Evolutionary conservation across 208 protist species (phyloP), one percentile per base, ranked within the genome.

Genomic region (Trypanosoma congolense): DNA sequence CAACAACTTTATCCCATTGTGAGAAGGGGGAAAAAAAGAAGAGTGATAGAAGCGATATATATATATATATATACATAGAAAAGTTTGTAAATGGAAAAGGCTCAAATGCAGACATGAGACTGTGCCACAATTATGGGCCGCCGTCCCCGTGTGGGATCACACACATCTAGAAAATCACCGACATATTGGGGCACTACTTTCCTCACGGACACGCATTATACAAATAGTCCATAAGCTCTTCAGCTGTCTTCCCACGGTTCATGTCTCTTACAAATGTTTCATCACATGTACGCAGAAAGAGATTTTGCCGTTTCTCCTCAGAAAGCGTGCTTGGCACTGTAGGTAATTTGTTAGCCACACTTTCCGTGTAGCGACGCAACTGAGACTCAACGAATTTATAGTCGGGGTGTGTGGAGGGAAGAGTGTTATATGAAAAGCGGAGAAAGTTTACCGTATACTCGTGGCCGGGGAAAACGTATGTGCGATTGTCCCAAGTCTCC

Each of bases 381-480:
- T 93, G 78, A 18, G 52, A 33, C 35, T 58, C 6, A 26, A 92
- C 67, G 59, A 89, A 92, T 14, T 12, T 3, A 25, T 61, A 65
- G 21, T 83, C 58, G 19, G 43, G 50, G 48, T 44, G 56, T 29
- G 47, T 26, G 44, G 59, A 0, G 46, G 62, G 51, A 59, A 77
- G 19, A 28, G 40, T 56, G 10, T 49, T 47, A 48, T 52, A 59
- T 3, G 86, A 21, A 61, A 95, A 96, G 24, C 56, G 45, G 56
- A 93, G 71, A 45, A 93, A 90, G 30, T 75, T 75, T 19, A 78
- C 64, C 40, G 90, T 93, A 73, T 96, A 96, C 67, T 96, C 90
- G 64, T 96, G 90, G 0, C 87, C 90, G 16, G 83, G 83, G 53
- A 87, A 95, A 22, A 95, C 50, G 47, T 77, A 86, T 12, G 86